Conservation (phyloP, 768 basidiomycete species). For the Boletus coccyginus region DNA sequence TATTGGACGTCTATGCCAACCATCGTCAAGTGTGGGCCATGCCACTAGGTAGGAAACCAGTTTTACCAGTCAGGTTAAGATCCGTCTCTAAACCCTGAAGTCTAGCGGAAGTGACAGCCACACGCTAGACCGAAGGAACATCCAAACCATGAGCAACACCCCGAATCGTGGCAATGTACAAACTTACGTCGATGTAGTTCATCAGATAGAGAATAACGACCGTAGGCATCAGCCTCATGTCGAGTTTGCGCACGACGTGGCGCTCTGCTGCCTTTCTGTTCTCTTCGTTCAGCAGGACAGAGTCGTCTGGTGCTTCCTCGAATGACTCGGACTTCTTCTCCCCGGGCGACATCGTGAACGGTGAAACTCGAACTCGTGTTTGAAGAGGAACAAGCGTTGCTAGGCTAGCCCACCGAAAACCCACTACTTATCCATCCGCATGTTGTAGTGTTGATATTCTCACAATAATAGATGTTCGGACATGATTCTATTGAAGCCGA, state of each 20-base stretch:
- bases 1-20: conserved; percentile 48
- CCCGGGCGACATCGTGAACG: conserved; percentile 8
- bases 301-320: conserved; percentile 8
- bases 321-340: conserved; percentile 12
- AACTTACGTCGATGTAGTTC: conserved; percentile 28
- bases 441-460: too few species aligned
- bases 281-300: conserved; percentile 6
- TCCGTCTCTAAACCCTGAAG: conserved; percentile 41
- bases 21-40: background rate
- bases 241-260: conserved; percentile 25
- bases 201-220: conserved; percentile 23
- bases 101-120: conserved; percentile 37
- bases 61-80: conserved; percentile 31
- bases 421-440: too few species aligned
- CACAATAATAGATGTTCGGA: too few species aligned
- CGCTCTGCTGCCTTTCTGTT: conserved; percentile 20
- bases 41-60: background rate
- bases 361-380: background rate
- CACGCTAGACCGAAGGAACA: conserved; percentile 27
- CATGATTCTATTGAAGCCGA: too few species aligned
- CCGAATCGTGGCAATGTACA: background rate
- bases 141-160: background rate
- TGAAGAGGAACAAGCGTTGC: background rate
- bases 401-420: background rate
- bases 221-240: conserved; percentile 28